Percentiles rank a stretch among this genome's conserved stretches.
Evolutionary conservation across 139 green algal species (phyloP).

Genomic region (Auxenochlorella protothecoides): DNA sequence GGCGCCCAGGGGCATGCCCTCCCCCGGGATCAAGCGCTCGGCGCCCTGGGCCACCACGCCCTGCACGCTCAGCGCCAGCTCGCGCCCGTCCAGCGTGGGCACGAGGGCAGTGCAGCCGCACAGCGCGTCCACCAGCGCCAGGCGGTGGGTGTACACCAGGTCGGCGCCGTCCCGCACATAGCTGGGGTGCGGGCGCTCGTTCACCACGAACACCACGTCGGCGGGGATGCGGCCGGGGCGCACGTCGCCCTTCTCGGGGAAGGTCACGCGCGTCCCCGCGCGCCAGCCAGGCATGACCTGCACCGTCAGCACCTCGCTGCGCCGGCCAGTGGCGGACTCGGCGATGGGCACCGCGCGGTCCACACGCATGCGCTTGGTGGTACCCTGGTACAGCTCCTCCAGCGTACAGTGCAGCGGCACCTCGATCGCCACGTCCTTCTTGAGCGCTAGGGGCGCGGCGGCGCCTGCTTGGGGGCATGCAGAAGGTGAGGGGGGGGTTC

Average conservation of each 20-base stretch:
- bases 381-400: constrained; percentile 77
- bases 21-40: constrained; percentile 30
- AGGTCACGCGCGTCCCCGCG: constrained; percentile 89
- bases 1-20: constrained; percentile 69
- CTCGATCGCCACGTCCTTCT: constrained; percentile 49
- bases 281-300: constrained; percentile 92
- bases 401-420: constrained; percentile 47
- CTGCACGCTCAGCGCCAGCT: constrained; percentile 27
- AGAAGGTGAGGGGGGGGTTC: no score
- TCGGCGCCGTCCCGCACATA: constrained; percentile 81
- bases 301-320: constrained; percentile 56
- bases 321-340: neutral
- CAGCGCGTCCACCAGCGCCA: constrained; percentile 46
- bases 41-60: constrained; percentile 9
- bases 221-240: constrained; percentile 54
- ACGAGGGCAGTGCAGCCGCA: constrained; percentile 25
- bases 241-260: constrained; percentile 81
- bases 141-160: constrained; percentile 48
- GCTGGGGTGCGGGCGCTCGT: constrained; percentile 77
- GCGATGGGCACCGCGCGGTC: neutral
- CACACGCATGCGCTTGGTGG: constrained; percentile 22
- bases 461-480: neutral
- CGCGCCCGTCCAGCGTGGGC: constrained; percentile 45
- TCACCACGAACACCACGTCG: constrained; percentile 85
- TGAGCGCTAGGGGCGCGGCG: neutral